phyloP scores from a whole-genome alignment of 2,329 filamentous ascomycete species.

The Exophiala bonariae region DNA sequence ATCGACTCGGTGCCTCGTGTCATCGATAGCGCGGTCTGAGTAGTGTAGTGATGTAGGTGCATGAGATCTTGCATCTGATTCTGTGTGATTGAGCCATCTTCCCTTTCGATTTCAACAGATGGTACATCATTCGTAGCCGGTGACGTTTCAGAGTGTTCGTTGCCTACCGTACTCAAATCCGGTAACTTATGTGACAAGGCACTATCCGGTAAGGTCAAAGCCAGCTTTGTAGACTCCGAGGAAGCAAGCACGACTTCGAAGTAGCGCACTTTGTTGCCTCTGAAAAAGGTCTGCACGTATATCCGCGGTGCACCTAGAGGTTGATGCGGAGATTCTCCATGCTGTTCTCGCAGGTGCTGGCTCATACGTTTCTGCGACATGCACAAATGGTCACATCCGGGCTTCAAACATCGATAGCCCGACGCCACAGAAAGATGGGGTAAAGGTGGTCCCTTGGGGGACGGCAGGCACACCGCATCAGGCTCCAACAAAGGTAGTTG shows the following conservation, averaged over 20 bases:
- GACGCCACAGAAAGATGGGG: constrained; percentile 31
- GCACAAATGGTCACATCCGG: constrained; percentile 33
- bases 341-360: constrained; percentile 33
- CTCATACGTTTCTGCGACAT: constrained; percentile 38
- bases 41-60: constrained; percentile 33
- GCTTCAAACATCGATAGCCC: constrained; percentile 32
- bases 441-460: constrained; percentile 27
- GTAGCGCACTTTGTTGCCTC: constrained; percentile 39
- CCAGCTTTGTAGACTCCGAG: background rate
- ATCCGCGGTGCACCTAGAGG: constrained; percentile 16
- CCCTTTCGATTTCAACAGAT: background rate
- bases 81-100: constrained; percentile 2
- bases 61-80: constrained; percentile 28
- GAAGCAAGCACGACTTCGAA: constrained; percentile 34
- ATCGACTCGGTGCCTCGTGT: constrained; percentile 11
- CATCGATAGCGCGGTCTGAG: constrained; percentile 23
- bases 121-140: background rate
- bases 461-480: constrained; percentile 31
- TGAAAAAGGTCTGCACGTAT: constrained; percentile 40
- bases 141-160: background rate
- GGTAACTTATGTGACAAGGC: too few species aligned
- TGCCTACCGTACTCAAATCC: too few species aligned
- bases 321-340: constrained; percentile 19
- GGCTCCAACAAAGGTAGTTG: constrained; percentile 33
- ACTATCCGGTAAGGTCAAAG: too few species aligned